Evolutionary conservation across 371 early-diverging fungal genomes (phyloP).

Genomic region (Mortierella sp.): DNA sequence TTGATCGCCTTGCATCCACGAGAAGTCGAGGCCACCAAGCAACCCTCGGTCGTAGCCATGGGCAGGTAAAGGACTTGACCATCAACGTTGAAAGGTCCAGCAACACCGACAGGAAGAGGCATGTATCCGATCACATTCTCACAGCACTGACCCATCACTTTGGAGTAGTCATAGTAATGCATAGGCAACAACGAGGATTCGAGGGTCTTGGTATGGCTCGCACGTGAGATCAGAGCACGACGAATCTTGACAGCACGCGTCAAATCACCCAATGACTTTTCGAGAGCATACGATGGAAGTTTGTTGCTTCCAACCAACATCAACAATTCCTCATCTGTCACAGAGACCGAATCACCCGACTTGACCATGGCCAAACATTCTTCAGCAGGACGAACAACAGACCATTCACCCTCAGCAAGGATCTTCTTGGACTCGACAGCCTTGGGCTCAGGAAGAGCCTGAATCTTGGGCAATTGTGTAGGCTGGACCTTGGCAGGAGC

Average conservation of each 20-base stretch:
- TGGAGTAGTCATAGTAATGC: conserved; percentile 87
- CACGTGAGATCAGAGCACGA: conserved; percentile 78
- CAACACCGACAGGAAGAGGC: conserved; percentile 95
- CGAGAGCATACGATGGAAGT: conserved; percentile 86
- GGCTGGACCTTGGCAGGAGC: conserved; percentile 31
- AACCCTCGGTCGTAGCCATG: conserved; percentile 98
- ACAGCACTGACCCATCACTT: conserved; percentile 93
- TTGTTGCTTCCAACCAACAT: conserved; percentile 76
- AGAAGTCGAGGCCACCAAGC: conserved; percentile 94
- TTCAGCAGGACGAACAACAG: conserved; percentile 67
- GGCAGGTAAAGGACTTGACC: conserved; percentile 85
- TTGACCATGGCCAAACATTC: conserved; percentile 70
- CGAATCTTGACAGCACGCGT: conserved; percentile 89
- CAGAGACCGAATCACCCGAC: conserved; percentile 54
- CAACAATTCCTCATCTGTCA: conserved; percentile 84
- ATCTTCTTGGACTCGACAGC: conserved; percentile 28
- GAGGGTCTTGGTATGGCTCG: conserved; percentile 72
- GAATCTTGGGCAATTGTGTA: conserved; percentile 34
- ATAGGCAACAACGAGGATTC: conserved; percentile 78
- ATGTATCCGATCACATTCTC: conserved; percentile 97
- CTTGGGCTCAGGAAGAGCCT: conserved; percentile 44
- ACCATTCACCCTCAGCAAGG: conserved; percentile 30
- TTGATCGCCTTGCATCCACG: conserved; percentile 97
- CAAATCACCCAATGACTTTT: conserved; percentile 79
- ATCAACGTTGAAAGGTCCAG: conserved; percentile 89